These are phyloP conservation scores for Cystofilobasidium bisporidii DNA, from an alignment of 768 basidiomycete genomes.

Conservation along the genomic window DNA sequence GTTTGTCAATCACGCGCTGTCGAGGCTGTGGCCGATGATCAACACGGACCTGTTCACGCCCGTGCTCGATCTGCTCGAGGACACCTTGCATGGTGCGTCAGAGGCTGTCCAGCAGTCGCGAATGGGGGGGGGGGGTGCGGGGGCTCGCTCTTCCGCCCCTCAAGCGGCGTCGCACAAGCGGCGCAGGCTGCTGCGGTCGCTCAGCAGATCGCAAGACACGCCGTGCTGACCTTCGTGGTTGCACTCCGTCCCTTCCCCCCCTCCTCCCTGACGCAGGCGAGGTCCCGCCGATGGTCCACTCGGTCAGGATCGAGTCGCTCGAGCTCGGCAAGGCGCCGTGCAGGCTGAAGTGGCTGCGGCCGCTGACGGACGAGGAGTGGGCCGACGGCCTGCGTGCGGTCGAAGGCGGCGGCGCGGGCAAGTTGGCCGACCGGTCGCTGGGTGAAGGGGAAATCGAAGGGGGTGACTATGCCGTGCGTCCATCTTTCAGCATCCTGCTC, in stretches of 20 bases:
- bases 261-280: background rate
- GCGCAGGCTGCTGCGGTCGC: too few species aligned
- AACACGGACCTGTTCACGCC: slow-evolving; percentile 39
- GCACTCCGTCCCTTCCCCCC: background rate
- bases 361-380: slow-evolving; percentile 40
- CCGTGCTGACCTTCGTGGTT: too few species aligned
- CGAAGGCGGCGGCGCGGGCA: slow-evolving; percentile 14
- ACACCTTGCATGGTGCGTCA: slow-evolving; percentile 33
- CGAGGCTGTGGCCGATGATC: background rate
- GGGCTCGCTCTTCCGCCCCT: too few species aligned
- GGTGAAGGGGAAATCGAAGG: slow-evolving; percentile 32
- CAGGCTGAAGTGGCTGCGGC: slow-evolving; percentile 35
- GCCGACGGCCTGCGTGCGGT: slow-evolving; percentile 31
- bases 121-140: too few species aligned
- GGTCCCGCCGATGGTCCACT: slow-evolving; percentile 33
- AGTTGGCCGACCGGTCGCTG: background rate
- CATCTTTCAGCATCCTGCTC: background rate
- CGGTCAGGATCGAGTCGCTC: slow-evolving; percentile 35
- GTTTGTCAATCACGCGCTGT: slow-evolving; percentile 15
- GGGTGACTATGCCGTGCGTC: slow-evolving; percentile 25
- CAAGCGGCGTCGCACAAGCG: too few species aligned
- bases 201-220: background rate
- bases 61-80: slow-evolving; percentile 41
- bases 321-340: slow-evolving; percentile 37
- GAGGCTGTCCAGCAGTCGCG: too few species aligned